Evolutionary conservation across 73 alveolate genomes (phyloP).

Genomic region (Stentor coeruleus): DNA sequence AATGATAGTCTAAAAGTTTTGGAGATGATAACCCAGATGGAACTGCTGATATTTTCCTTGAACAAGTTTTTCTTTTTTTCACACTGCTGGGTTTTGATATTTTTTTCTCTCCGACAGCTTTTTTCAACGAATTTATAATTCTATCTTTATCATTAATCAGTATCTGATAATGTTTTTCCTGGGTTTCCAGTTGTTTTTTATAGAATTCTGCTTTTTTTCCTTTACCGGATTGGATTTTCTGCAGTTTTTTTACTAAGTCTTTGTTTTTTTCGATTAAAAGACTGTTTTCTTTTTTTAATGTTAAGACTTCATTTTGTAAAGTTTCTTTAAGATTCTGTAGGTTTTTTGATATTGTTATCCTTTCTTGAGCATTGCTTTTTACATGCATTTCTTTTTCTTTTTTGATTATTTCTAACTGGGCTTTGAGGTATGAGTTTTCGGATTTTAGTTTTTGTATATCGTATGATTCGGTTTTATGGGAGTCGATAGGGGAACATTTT

Average conservation of each 20-base stretch:
- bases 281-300: neutral
- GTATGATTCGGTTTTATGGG: neutral
- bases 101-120: neutral
- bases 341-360: neutral
- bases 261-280: neutral
- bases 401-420: neutral
- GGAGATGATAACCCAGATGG: neutral
- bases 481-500: neutral
- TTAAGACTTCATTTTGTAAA: neutral
- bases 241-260: neutral
- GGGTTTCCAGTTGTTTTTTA: slow-evolving; percentile 3
- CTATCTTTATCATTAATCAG: neutral
- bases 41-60: neutral
- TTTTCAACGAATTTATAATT: neutral
- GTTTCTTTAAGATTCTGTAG: neutral
- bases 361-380: neutral
- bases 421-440: neutral
- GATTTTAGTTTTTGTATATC: neutral
- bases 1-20: neutral
- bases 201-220: neutral
- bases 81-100: neutral
- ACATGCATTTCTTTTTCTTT: slow-evolving; percentile 25
- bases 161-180: neutral
- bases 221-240: neutral
- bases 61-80: neutral